Evolutionary conservation across 768 basidiomycete species (phyloP).

Genomic region (Steccherinum ochraceum): DNA sequence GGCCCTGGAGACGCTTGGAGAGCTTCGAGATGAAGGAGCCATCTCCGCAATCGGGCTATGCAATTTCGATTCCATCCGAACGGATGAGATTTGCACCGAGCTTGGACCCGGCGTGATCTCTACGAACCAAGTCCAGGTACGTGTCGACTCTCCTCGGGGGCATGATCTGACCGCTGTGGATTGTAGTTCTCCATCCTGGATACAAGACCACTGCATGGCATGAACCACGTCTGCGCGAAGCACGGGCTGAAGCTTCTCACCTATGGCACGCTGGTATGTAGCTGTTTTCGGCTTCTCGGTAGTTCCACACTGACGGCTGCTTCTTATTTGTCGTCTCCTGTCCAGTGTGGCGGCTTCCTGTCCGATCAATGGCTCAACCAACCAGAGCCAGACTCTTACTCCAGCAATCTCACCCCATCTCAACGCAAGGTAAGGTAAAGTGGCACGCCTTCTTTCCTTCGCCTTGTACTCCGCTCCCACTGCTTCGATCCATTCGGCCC

Average conservation of each 20-base stretch:
- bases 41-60: slow-evolving; percentile 66
- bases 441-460: no score
- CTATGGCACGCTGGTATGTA: slow-evolving; percentile 67
- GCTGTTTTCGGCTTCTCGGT: background rate
- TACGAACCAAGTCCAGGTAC: slow-evolving; percentile 76
- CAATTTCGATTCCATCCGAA: slow-evolving; percentile 70
- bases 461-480: background rate
- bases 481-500: background rate
- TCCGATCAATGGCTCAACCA: slow-evolving; percentile 65
- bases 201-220: slow-evolving; percentile 65
- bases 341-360: slow-evolving; percentile 75
- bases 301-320: background rate
- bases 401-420: slow-evolving; percentile 62
- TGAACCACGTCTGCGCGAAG: slow-evolving; percentile 66
- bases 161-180: slow-evolving; percentile 4
- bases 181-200: slow-evolving; percentile 74
- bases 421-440: slow-evolving; percentile 67
- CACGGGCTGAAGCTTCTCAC: slow-evolving; percentile 68
- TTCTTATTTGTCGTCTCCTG: background rate
- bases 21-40: slow-evolving; percentile 47
- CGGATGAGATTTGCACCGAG: slow-evolving; percentile 72
- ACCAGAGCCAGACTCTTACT: slow-evolving; percentile 65
- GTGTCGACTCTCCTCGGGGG: no score
- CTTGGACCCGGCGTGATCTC: slow-evolving; percentile 62
- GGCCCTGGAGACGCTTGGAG: slow-evolving; percentile 42